These are phyloP conservation scores for Citropsis articulata DNA, from an alignment of 345 rosid genomes.

Conservation along the genomic window DNA sequence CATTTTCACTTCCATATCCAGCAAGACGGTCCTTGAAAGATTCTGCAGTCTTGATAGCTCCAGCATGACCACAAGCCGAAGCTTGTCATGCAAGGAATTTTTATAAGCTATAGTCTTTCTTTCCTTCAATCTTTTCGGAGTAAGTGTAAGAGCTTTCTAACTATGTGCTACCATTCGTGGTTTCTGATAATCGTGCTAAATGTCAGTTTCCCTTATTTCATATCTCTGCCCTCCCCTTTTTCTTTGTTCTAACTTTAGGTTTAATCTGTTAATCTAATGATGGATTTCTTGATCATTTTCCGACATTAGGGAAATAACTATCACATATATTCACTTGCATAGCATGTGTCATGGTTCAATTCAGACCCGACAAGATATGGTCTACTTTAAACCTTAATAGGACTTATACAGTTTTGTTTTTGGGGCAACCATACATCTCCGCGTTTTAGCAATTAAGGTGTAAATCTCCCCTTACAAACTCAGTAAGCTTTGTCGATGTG, in stretches of 20 bases:
- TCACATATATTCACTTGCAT: neutral
- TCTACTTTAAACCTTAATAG: no score
- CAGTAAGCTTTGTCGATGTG: no score
- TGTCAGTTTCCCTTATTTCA: neutral
- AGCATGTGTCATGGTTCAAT: neutral
- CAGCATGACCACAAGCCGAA: neutral
- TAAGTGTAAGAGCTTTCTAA: neutral
- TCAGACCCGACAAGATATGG: fast-evolving
- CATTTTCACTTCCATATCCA: neutral
- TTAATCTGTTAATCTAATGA: neutral
- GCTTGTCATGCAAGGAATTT: neutral
- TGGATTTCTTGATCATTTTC: neutral
- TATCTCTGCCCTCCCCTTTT: neutral
- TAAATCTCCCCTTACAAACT: no score
- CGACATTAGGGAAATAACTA: neutral
- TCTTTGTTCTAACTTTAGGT: neutral
- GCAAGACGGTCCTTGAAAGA: neutral
- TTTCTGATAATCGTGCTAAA: neutral
- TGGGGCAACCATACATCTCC: no score
- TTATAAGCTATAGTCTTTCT: neutral
- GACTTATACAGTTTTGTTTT: no score
- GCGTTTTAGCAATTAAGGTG: no score
- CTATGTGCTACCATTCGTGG: neutral
- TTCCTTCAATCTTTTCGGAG: neutral
- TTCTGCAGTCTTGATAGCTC: neutral